Evolutionary conservation across 2,329 filamentous ascomycete species (phyloP), one percentile per base, ranked within the genome.

Genomic region (Cordyceps cicadae): DNA sequence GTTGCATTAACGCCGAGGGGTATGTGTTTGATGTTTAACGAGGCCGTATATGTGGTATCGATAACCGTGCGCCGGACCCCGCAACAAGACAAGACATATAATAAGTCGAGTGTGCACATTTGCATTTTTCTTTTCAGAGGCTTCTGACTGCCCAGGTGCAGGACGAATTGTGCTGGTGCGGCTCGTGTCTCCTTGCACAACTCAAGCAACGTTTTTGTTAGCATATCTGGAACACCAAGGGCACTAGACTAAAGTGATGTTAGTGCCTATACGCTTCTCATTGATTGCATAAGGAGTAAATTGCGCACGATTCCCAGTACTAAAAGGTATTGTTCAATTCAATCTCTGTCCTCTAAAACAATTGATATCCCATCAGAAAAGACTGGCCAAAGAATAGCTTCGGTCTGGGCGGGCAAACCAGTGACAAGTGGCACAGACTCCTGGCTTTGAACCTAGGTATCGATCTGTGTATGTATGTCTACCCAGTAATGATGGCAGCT

Each of bases 1-100:
- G 17, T 43, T 32, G 37, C 37, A 41, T 37, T 50, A 26, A 32
- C 45, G 12, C 26, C 34, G 57, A 59, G 50, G 57, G 57, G 57
- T 19, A 21, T 14, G 39, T 54, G 50, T 53, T 59, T 59, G 34
- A 52, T 59, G 56, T 59, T 59, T 53, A 49, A 59, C 41, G 50
- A 53, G 4, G 26, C 19, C 41, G 26, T 24, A 26, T 24, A 24
- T 24, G 24, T 24, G 29, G 29, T 29, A 29, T 46, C 17, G 56
- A 45, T 45, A 59, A 53, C 57, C 57, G 57, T 59, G 57, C 57
- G 41, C 41, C 5, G 12, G n/a, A 59, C 34, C 49, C 49, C n/a
- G 50, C 46, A 26, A n/a, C 57, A 43, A 53, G 32, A 14, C 57
- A 53, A 53, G 32, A 14, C 57, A 37, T 1, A 24, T n/a, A n/a